A percentile compares a stretch with the other conserved stretches of the same genome.
These are phyloP conservation scores for Smittium mucronatum DNA, from an alignment of 371 early-diverging fungal genomes.

Conservation along the genomic window DNA sequence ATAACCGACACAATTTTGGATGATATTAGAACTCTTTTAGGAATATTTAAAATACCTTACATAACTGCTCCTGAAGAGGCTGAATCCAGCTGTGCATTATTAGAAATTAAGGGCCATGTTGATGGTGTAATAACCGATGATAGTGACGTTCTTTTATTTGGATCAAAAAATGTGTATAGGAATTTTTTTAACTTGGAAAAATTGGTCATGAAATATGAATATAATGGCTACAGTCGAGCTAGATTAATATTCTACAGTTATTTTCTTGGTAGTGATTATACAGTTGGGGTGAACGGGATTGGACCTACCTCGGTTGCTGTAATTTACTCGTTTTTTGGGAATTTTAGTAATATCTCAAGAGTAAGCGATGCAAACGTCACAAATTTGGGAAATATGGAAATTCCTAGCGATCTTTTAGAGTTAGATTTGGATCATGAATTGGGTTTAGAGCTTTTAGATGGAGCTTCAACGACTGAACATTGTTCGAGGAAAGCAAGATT, in stretches of 20 bases:
- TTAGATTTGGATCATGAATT: background rate
- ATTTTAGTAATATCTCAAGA: slow-evolving; percentile 12
- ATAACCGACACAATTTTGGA: slow-evolving; percentile 26
- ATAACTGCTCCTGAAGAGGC: slow-evolving; percentile 94
- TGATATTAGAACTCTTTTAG: slow-evolving; percentile 46
- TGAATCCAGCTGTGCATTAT: slow-evolving; percentile 92
- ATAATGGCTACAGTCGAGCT: slow-evolving; percentile 26
- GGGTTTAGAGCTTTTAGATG: background rate
- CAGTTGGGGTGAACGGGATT: slow-evolving; percentile 83
- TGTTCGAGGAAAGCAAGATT: background rate
- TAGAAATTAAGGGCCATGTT: slow-evolving; percentile 52
- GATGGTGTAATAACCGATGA: slow-evolving; percentile 99
- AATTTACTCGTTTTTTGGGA: slow-evolving; percentile 43
- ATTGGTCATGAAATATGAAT: slow-evolving; percentile 67
- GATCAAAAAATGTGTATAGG: slow-evolving; percentile 70
- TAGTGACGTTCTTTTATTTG: slow-evolving; percentile 96
- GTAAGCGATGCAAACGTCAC: background rate
- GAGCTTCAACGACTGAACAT: slow-evolving; percentile 1
- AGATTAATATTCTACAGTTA: slow-evolving; percentile 78
- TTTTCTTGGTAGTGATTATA: slow-evolving; percentile 96
- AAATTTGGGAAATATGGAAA: slow-evolving; percentile 19
- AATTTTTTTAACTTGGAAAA: slow-evolving; percentile 90
- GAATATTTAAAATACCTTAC: slow-evolving; percentile 91
- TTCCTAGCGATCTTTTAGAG: background rate
- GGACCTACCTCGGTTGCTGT: slow-evolving; percentile 93